A percentile compares a stretch with the other conserved stretches of the same genome.
These are phyloP conservation scores for Aspergillus olivimuriae DNA, from an alignment of 495 filamentous ascomycete genomes.

Conservation along the genomic window DNA sequence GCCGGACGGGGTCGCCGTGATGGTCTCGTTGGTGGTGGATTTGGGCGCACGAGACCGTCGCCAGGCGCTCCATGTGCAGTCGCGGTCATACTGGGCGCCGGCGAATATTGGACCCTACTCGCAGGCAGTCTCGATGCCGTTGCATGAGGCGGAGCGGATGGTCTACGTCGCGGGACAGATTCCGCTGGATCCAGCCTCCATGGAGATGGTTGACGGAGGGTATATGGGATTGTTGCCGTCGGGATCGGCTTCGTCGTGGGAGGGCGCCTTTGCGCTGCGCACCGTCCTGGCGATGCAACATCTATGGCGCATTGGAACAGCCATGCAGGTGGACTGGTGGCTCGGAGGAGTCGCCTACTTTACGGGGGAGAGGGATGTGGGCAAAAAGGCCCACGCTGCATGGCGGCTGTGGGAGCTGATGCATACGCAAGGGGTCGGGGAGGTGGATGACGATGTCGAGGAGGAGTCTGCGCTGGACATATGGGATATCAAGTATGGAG, in stretches of 20 bases:
- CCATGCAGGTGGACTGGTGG: slow-evolving; percentile 69
- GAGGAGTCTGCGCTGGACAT: slow-evolving; percentile 55
- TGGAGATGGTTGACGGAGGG: slow-evolving; percentile 49
- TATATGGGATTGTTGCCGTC: neutral
- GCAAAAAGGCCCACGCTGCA: slow-evolving; percentile 35
- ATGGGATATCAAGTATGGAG: slow-evolving; percentile 64
- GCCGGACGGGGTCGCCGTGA: slow-evolving; percentile 51
- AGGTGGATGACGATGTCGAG: slow-evolving; percentile 29
- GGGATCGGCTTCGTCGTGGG: slow-evolving; percentile 17
- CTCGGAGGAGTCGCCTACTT: slow-evolving; percentile 68
- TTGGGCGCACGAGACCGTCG: slow-evolving; percentile 24
- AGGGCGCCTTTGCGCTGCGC: slow-evolving; percentile 38
- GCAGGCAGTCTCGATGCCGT: slow-evolving; percentile 67
- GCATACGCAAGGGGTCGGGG: slow-evolving; percentile 26
- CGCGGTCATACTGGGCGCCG: slow-evolving; percentile 92
- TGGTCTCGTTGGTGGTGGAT: slow-evolving; percentile 49
- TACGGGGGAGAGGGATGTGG: slow-evolving; percentile 22
- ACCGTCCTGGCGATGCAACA: slow-evolving; percentile 75
- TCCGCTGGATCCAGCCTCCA: slow-evolving; percentile 73
- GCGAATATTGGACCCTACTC: slow-evolving; percentile 98
- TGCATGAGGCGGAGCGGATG: slow-evolving; percentile 26
- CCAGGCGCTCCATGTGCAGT: slow-evolving; percentile 81
- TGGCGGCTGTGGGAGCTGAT: slow-evolving; percentile 47
- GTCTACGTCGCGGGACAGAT: slow-evolving; percentile 84
- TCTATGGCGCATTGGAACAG: slow-evolving; percentile 74